phyloP scores from a whole-genome alignment of 352 stramenopile species.

The Hyaloperonospora brassicae region DNA sequence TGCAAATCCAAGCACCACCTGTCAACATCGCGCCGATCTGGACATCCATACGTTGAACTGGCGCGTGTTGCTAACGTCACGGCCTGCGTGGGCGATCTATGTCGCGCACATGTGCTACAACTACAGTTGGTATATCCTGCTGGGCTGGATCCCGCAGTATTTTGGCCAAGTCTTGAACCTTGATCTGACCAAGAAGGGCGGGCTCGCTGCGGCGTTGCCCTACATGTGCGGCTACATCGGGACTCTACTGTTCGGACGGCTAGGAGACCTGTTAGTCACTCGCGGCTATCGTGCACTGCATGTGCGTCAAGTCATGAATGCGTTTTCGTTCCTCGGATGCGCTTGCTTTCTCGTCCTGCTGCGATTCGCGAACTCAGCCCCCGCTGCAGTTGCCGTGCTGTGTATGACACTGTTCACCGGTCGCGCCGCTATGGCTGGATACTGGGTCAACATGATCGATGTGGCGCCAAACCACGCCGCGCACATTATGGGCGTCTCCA shows the following conservation, averaged over 20 bases:
- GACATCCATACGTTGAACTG: slow-evolving; percentile 56
- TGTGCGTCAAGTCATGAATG: slow-evolving; percentile 76
- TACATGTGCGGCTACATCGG: slow-evolving; percentile 77
- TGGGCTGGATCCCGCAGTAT: slow-evolving; percentile 85
- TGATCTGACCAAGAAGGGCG: slow-evolving; percentile 59
- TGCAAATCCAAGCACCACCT: slow-evolving; percentile 36
- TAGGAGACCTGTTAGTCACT: slow-evolving; percentile 63
- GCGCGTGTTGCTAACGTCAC: slow-evolving; percentile 52
- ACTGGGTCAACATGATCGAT: slow-evolving; percentile 89
- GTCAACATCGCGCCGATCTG: slow-evolving; percentile 32
- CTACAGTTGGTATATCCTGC: slow-evolving; percentile 83
- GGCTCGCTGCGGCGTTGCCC: slow-evolving; percentile 55
- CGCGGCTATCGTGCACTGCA: slow-evolving; percentile 57
- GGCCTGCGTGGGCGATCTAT: slow-evolving; percentile 77
- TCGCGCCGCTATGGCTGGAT: slow-evolving; percentile 66
- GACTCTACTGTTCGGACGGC: slow-evolving; percentile 57
- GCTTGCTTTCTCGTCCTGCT: slow-evolving; percentile 64
- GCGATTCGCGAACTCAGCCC: slow-evolving; percentile 47
- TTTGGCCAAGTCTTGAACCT: slow-evolving; percentile 75
- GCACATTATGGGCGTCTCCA: slow-evolving; percentile 83
- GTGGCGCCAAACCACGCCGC: slow-evolving; percentile 69
- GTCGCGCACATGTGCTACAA: slow-evolving; percentile 83
- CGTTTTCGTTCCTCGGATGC: slow-evolving; percentile 59
- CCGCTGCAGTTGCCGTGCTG: slow-evolving; percentile 52
- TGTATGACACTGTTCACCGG: slow-evolving; percentile 73